These are phyloP conservation scores for Aspergillus felis DNA, from an alignment of 2,329 filamentous ascomycete species.

Conservation along the genomic window DNA sequence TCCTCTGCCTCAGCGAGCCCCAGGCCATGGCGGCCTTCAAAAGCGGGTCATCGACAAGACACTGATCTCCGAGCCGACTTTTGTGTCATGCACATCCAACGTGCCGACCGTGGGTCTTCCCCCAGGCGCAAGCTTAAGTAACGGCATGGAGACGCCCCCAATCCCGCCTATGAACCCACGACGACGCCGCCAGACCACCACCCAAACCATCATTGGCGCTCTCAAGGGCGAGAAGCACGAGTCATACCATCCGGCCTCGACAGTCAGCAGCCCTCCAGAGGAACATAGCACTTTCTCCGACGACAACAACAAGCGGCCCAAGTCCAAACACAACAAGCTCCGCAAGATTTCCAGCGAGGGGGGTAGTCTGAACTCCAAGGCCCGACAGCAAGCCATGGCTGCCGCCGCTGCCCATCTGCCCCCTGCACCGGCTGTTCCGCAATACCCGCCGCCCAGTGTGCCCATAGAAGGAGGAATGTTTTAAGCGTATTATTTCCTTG, in stretches of 20 bases:
- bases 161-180: slow-evolving; percentile 59
- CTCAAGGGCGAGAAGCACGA: slow-evolving; percentile 37
- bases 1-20: slow-evolving; percentile 26
- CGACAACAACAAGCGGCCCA: slow-evolving; percentile 33
- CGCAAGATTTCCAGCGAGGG: slow-evolving; percentile 51
- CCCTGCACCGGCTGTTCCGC: slow-evolving; percentile 28
- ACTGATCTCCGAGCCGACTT: slow-evolving; percentile 59
- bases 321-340: slow-evolving; percentile 35
- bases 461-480: slow-evolving; percentile 39
- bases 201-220: slow-evolving; percentile 37
- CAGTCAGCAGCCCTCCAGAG: slow-evolving; percentile 22
- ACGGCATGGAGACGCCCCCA: slow-evolving; percentile 51
- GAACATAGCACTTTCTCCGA: slow-evolving; percentile 45
- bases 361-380: slow-evolving; percentile 44
- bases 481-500: slow-evolving; percentile 15
- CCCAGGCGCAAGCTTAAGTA: slow-evolving; percentile 51
- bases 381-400: slow-evolving; percentile 39
- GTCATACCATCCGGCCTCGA: slow-evolving; percentile 19
- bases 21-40: slow-evolving; percentile 34
- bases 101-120: slow-evolving; percentile 57
- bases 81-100: slow-evolving; percentile 52
- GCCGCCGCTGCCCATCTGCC: slow-evolving; percentile 14
- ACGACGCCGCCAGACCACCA: slow-evolving; percentile 48
- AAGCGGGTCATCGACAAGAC: slow-evolving; percentile 59
- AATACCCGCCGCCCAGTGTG: slow-evolving; percentile 26